Percentiles rank a stretch among this genome's conserved stretches.
Conservation (phyloP, 1,284 basidiomycete genomes). For the Tilletia caries region DNA sequence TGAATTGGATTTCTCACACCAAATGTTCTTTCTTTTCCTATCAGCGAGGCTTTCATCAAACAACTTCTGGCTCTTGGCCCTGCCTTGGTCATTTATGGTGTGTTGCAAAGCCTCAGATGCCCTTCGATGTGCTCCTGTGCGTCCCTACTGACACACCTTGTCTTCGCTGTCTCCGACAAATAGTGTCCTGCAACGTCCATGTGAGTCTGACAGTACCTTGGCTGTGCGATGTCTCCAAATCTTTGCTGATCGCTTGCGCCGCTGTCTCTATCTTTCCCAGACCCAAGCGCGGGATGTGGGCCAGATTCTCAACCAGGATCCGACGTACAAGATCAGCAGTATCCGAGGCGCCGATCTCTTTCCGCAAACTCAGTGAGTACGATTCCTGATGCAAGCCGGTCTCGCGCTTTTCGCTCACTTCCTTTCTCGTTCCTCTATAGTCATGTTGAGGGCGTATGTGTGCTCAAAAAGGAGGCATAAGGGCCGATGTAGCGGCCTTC, state of each 20-base stretch:
- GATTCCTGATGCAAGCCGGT: neutral
- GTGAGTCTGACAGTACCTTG: slow-evolving; percentile 5
- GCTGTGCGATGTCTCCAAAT: too few species aligned
- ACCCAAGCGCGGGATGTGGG: slow-evolving; percentile 58
- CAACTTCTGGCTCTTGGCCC: slow-evolving; percentile 49
- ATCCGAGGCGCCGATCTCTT: slow-evolving; percentile 51
- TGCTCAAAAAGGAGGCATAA: slow-evolving; percentile 22
- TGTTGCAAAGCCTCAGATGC: neutral
- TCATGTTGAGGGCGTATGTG: slow-evolving; percentile 51
- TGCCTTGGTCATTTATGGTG: slow-evolving; percentile 44
- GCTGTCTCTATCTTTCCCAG: slow-evolving; percentile 22
- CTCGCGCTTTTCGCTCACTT: neutral
- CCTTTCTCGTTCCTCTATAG: slow-evolving; percentile 9
- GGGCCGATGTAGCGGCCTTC: too few species aligned
- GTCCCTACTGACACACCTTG: neutral
- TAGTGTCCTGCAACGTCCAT: slow-evolving; percentile 69
- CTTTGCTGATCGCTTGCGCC: too few species aligned
- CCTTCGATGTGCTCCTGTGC: neutral
- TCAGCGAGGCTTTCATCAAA: slow-evolving; percentile 45
- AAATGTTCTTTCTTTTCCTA: neutral
- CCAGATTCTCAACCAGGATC: slow-evolving; percentile 30
- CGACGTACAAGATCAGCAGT: slow-evolving; percentile 42
- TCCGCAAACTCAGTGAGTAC: slow-evolving; percentile 47
- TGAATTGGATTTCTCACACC: too few species aligned
- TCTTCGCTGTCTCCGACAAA: neutral